Base-by-base conservation (phyloP, 2,329 filamentous ascomycete genomes). In the Neobulgaria alba region DNA sequence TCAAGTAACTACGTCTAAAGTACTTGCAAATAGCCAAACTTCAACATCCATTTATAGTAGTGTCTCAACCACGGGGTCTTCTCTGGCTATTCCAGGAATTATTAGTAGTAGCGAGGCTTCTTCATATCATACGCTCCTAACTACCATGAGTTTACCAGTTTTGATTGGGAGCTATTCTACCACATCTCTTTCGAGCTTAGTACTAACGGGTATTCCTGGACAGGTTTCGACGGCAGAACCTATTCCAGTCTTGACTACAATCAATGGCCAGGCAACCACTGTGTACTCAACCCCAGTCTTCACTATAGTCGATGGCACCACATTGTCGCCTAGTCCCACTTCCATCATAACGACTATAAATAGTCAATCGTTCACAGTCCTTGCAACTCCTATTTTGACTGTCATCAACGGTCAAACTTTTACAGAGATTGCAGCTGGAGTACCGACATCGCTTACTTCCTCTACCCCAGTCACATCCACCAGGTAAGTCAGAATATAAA, bases 371-470 rank as follows among this genome's bases (percentile, higher is more conserved):
- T 45, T 29, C 10, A 40, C 37, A 30, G 34, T 33, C 17, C 34
- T 21, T 23, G 29, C 20, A 17, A 43, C 42, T 9, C 42, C 43
- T 14, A 26, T 33, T 32, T 26, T 49, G 7, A 42, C 47, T 7
- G 36, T 42, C 10, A 48, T 34, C 10, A 37, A 48, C 26, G 32
- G 39, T 7, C 36, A 32, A 26, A 39, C 30, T 5, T 45, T 38
- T 17, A 40, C 42, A 9, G 29, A 23, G 10, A 36, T 30, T 7
- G 35, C 33, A 17, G 18, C 20, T 10, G 17, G 18, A 3, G 12
- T 20, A 3, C 30, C 15, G 7, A 32, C 36, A 7, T 26, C 23
- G 12, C 7, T 12, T 7, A 12, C 23, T 7, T 12, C 23, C 7
- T 12, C 23, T 7, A 12, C 7, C 23, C 7, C 23, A 26, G 7